A percentile compares a stretch with the other conserved stretches of the same genome.
phyloP scores from a whole-genome alignment of 805 yeast species.

The Torulaspora indica region DNA sequence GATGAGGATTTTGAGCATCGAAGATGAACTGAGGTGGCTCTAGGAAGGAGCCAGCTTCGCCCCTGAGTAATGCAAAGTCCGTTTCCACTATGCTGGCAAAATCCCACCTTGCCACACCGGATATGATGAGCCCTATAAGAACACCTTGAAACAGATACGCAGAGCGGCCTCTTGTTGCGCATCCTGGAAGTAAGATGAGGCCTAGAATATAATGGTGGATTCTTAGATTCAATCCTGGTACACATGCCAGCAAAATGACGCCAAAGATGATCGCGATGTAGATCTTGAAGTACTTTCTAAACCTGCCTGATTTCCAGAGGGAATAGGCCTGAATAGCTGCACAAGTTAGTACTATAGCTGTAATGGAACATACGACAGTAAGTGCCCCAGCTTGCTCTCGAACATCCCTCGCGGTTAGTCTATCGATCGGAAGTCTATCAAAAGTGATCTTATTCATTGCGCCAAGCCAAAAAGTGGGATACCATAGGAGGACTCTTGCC shows the following conservation, averaged over 20 bases:
- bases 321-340: slow-evolving; percentile 69
- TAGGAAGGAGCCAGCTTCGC: slow-evolving; percentile 56
- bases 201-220: slow-evolving; percentile 82
- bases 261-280: slow-evolving; percentile 47
- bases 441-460: slow-evolving; percentile 80
- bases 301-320: slow-evolving; percentile 73
- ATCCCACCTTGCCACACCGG: slow-evolving; percentile 92
- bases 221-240: slow-evolving; percentile 70
- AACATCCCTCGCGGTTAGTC: slow-evolving; percentile 69
- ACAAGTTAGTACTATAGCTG: slow-evolving; percentile 46
- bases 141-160: slow-evolving; percentile 81
- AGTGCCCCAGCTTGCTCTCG: slow-evolving; percentile 73
- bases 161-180: slow-evolving; percentile 64
- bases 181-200: slow-evolving; percentile 73
- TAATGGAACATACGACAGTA: slow-evolving; percentile 52
- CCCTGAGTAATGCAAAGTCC: slow-evolving; percentile 56
- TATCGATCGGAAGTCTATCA: slow-evolving; percentile 82
- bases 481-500: slow-evolving; percentile 51
- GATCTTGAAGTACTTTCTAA: slow-evolving; percentile 51
- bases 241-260: slow-evolving; percentile 41
- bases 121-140: slow-evolving; percentile 68
- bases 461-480: slow-evolving; percentile 79
- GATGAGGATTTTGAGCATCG: slow-evolving; percentile 16
- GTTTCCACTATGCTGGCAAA: slow-evolving; percentile 87
- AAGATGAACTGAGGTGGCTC: slow-evolving; percentile 47